These are phyloP conservation scores for Spizellomyces punctatus DNA, from an alignment of 192 early-diverging fungal species.

Conservation along the genomic window DNA sequence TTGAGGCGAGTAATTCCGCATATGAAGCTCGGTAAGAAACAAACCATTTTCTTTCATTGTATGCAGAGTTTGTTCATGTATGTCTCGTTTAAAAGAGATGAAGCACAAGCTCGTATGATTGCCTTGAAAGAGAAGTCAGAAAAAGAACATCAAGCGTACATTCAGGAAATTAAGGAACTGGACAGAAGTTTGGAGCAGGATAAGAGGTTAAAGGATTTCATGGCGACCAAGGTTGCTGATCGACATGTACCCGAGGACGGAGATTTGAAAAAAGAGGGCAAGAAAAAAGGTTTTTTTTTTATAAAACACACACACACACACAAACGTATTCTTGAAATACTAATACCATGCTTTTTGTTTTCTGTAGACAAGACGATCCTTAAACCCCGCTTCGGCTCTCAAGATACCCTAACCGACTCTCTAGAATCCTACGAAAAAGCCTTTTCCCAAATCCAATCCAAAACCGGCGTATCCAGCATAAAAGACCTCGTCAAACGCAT, in stretches of 20 bases:
- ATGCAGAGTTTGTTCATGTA: not conserved
- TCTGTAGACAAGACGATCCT: slow-evolving; percentile 6
- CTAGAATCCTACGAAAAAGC: slow-evolving; percentile 56
- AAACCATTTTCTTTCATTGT: not conserved
- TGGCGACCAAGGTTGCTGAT: slow-evolving; percentile 62
- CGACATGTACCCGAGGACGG: slow-evolving; percentile 33
- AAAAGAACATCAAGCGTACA: slow-evolving; percentile 65
- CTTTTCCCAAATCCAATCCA: slow-evolving; percentile 55
- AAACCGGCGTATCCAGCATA: slow-evolving; percentile 56
- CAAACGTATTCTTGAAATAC: no score
- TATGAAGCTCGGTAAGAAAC: slow-evolving; percentile 57
- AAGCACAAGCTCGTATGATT: slow-evolving; percentile 62
- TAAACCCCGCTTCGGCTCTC: slow-evolving; percentile 41
- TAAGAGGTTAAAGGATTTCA: slow-evolving; percentile 59
- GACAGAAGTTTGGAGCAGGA: slow-evolving; percentile 62
- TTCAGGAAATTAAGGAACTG: slow-evolving; percentile 66
- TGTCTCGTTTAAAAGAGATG: slow-evolving; percentile 41
- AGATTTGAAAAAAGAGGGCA: slow-evolving; percentile 18
- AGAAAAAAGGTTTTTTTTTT: slow-evolving; percentile 6
- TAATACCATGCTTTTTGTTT: not conserved
- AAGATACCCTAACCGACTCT: slow-evolving; percentile 48
- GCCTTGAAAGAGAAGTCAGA: slow-evolving; percentile 60
- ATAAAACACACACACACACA: no score
- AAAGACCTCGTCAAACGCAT: slow-evolving; percentile 58
- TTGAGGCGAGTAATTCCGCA: slow-evolving; percentile 60